These are phyloP conservation scores for Penicillium sp. DNA, from an alignment of 2,329 filamentous ascomycete species.

Conservation along the genomic window DNA sequence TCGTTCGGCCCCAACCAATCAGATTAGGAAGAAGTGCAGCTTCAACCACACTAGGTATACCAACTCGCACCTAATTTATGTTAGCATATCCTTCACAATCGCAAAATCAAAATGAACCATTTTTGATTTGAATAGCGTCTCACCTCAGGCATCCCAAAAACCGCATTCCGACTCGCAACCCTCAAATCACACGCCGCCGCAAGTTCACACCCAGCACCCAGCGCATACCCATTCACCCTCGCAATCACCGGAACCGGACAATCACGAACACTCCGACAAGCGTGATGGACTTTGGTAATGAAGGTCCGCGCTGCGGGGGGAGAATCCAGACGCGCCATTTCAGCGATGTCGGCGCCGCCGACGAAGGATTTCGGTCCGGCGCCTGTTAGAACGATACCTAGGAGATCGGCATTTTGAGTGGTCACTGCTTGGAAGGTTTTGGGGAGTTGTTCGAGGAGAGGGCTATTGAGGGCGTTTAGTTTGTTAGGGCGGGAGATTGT, in stretches of 20 bases:
- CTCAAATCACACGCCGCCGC: conserved; percentile 43
- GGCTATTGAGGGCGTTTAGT: conserved; percentile 31
- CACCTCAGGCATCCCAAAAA: conserved; percentile 48
- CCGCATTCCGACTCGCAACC: conserved; percentile 35
- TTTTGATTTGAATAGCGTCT: too few species aligned
- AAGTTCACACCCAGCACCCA: conserved; percentile 45
- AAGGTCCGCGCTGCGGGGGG: conserved; percentile 37
- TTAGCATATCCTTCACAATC: too few species aligned
- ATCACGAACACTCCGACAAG: conserved; percentile 39
- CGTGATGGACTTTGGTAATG: conserved; percentile 38
- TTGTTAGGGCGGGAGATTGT: conserved; percentile 32
- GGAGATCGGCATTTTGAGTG: conserved; percentile 17
- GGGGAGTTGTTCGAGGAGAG: conserved; percentile 24
- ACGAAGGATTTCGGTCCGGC: conserved; percentile 88
- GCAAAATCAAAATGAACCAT: too few species aligned
- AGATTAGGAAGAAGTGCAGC: conserved; percentile 41
- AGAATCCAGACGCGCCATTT: conserved; percentile 47
- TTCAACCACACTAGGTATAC: conserved; percentile 46
- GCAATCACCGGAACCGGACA: conserved; percentile 45
- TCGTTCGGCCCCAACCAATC: conserved; percentile 43
- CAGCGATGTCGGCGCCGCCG: conserved; percentile 84
- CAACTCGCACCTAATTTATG: conserved; percentile 29
- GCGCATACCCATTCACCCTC: conserved; percentile 41
- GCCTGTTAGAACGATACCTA: conserved; percentile 55
- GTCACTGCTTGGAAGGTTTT: conserved; percentile 17